Evolutionary conservation across 2,329 filamentous ascomycete genomes (phyloP), one percentile per base, ranked within the genome.

Genomic region (Claviceps sp.): DNA sequence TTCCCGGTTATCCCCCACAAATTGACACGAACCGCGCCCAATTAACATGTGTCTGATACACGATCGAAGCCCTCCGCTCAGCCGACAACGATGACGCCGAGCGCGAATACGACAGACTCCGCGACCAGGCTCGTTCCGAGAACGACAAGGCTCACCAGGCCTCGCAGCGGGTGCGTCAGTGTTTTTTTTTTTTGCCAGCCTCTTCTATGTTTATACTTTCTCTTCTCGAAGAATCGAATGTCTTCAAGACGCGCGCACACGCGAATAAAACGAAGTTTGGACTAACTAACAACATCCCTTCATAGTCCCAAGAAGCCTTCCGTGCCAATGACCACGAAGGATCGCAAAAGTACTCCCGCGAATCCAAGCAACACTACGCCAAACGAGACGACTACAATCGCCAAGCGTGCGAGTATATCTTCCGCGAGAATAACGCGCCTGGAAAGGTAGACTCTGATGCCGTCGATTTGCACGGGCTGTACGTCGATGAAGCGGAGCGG

Each of bases 401-500:
- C 58, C 89, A 95, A 68, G 93, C 93, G 1, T 88, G 87, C 54
- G 87, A 96, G 54, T 95, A 80, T 68, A 97, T 97, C 65, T 96
- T 98, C 73, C 84, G 89, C 42, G 89, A 91, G 71, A 96, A 96
- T 73, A 97, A 97, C 65, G 83, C 87, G 19, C 68, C 74, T 2
- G 87, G 81, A 17, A 81, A 85, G 55, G 85, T 95, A 10, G 77
- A 80, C 16, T 74, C 74, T 42, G 91, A 97, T 68, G 89, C 86
- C 8, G 90, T 98, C 60, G 93, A 98, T 70, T 75, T 98, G 47
- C 93, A 98, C 67, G 93, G 93, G 2, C 86, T 94, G 64, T 96
- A 85, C 62, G 90, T 95, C 54, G 88, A 95, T 65, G 93, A 97
- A 72, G 93, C 93, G 5, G 89, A 95, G 73, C 80, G 88, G 57